These are phyloP conservation scores for Pezicula rhizophila DNA, from an alignment of 2,329 filamentous ascomycete species.

Conservation along the genomic window DNA sequence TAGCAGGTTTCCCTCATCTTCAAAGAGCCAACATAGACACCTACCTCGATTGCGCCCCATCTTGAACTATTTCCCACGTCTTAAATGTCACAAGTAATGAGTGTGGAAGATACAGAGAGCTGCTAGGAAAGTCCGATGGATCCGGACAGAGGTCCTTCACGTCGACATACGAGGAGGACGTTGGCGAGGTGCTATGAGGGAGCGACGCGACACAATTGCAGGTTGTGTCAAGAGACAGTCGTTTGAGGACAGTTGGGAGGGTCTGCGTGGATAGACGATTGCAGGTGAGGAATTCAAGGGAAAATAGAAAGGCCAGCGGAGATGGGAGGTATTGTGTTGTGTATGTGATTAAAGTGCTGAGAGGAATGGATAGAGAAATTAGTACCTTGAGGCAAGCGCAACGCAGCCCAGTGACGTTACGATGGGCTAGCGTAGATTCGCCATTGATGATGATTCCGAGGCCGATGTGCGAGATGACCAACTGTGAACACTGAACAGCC, in stretches of 20 bases:
- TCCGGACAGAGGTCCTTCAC: constrained; percentile 12
- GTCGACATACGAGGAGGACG: constrained; percentile 9
- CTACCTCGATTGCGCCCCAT: constrained; percentile 30
- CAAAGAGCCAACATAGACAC: constrained; percentile 7
- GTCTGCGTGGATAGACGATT: not conserved
- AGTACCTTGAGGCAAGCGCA: not conserved
- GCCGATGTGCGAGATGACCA: too few relatives aligned
- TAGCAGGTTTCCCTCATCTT: constrained; percentile 3
- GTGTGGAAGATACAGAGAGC: constrained; percentile 6
- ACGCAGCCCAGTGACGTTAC: not conserved
- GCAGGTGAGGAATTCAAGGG: not conserved
- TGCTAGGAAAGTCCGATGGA: constrained; percentile 12
- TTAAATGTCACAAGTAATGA: constrained; percentile 10
- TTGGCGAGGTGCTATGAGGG: not conserved
- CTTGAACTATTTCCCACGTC: constrained; percentile 11
- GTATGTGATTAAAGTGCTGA: not conserved
- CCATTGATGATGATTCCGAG: too few relatives aligned
- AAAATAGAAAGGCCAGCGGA: not conserved
- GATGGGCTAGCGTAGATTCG: not conserved
- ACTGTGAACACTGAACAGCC: not conserved
- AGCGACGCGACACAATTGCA: not conserved
- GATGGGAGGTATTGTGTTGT: not conserved
- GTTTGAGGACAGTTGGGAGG: not conserved
- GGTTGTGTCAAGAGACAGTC: not conserved
- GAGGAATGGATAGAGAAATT: not conserved